Conservation (phyloP, 306 rosid species). For the Inga leiocalycina region DNA sequence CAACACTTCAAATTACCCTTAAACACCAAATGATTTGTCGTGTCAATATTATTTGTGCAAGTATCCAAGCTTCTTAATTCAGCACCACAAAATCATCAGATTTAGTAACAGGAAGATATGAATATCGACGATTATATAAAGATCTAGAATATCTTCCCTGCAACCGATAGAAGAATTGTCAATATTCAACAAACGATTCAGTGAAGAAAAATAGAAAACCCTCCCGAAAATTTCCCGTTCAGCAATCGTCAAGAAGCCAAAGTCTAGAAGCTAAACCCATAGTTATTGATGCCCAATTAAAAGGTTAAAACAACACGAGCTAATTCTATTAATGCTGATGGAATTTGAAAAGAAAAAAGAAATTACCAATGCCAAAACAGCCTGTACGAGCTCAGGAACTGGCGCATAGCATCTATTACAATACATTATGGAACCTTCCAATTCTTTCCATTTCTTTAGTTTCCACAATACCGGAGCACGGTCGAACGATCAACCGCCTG, state of each 20-base stretch:
- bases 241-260: background rate
- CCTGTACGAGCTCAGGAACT: background rate
- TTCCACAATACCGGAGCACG: constrained; percentile 34
- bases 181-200: background rate
- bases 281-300: background rate
- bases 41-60: background rate
- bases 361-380: background rate
- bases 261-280: background rate
- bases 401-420: background rate
- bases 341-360: background rate
- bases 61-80: background rate
- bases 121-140: background rate
- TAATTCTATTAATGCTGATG: background rate
- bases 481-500: background rate
- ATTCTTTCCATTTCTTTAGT: constrained; percentile 24
- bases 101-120: background rate
- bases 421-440: background rate
- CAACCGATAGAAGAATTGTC: constrained; percentile 11
- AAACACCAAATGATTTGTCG: background rate
- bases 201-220: background rate
- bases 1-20: background rate
- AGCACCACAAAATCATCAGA: background rate
- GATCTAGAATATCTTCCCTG: constrained; percentile 23
- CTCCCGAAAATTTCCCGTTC: background rate
- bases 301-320: background rate